These are phyloP conservation scores for Coniella lustricola DNA, from an alignment of 2,329 filamentous ascomycete species.

Conservation along the genomic window DNA sequence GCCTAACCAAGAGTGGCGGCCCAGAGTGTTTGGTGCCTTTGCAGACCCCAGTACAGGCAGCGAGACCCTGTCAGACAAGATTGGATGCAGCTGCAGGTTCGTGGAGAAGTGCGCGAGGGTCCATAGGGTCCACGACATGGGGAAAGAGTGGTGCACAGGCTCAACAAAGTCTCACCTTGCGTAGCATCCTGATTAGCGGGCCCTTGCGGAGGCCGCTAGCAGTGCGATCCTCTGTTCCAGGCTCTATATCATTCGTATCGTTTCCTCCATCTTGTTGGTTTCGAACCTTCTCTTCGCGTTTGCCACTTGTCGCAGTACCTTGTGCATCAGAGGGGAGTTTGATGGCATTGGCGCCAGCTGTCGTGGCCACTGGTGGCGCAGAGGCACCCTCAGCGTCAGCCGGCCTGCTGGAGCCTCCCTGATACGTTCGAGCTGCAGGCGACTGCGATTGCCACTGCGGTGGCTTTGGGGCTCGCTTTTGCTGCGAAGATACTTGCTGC, in stretches of 20 bases:
- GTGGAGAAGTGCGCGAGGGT: too few relatives aligned
- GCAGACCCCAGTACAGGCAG: background rate
- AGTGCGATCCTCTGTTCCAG: background rate
- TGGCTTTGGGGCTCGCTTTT: too few relatives aligned
- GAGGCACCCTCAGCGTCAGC: too few relatives aligned
- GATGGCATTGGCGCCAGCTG: background rate
- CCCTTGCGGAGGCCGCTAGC: background rate
- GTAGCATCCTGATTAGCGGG: background rate
- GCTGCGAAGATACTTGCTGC: background rate
- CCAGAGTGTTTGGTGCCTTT: too few relatives aligned
- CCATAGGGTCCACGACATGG: background rate
- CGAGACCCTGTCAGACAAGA: background rate
- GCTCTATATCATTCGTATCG: background rate
- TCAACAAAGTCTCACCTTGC: constrained; percentile 12
- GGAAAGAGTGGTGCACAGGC: background rate
- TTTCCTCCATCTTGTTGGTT: background rate
- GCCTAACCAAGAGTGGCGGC: background rate
- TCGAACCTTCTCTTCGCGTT: background rate
- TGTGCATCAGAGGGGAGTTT: background rate
- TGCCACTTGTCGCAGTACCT: too few relatives aligned
- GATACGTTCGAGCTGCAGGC: too few relatives aligned
- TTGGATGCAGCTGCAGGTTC: constrained; percentile 3
- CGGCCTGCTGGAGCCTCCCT: too few relatives aligned
- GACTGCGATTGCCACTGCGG: too few relatives aligned
- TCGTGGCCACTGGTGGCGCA: background rate